Evolutionary conservation across 2,329 filamentous ascomycete species (phyloP).

Genomic region (Samsoniella hepiali): DNA sequence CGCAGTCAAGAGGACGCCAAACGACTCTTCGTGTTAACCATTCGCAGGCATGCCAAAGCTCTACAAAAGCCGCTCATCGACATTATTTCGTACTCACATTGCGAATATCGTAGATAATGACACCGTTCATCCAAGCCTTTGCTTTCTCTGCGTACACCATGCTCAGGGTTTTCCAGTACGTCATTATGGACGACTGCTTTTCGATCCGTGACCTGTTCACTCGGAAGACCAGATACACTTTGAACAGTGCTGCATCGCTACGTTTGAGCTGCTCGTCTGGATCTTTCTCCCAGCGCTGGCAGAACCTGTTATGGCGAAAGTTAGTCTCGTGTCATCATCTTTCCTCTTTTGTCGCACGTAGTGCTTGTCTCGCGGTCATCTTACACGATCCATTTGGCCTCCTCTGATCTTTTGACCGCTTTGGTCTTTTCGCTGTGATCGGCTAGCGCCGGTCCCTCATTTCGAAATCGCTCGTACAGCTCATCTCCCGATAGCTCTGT

Average conservation of each 20-base stretch:
- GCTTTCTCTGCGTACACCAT: constrained; percentile 6
- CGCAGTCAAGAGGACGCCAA: constrained; percentile 16
- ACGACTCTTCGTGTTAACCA: constrained; percentile 8
- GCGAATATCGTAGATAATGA: constrained; percentile 1
- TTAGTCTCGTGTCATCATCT: neutral
- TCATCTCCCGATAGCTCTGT: neutral
- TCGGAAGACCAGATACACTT: neutral
- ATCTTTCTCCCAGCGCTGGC: neutral
- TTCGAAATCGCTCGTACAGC: neutral
- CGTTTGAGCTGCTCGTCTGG: neutral
- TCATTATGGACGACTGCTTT: neutral
- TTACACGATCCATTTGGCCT: neutral
- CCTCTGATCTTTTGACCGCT: neutral
- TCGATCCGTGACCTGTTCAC: neutral
- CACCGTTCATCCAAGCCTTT: neutral
- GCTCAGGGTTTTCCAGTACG: constrained; percentile 6
- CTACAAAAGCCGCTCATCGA: constrained; percentile 86
- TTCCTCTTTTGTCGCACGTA: neutral
- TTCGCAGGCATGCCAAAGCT: constrained; percentile 75
- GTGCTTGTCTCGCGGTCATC: neutral
- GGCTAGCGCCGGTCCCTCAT: neutral
- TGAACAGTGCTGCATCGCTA: neutral
- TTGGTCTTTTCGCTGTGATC: neutral
- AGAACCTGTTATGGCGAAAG: neutral
- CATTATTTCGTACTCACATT: constrained; percentile 41